Evolutionary conservation across 2,329 filamentous ascomycete genomes (phyloP).

Genomic region (Trichoderma citrinoviride): DNA sequence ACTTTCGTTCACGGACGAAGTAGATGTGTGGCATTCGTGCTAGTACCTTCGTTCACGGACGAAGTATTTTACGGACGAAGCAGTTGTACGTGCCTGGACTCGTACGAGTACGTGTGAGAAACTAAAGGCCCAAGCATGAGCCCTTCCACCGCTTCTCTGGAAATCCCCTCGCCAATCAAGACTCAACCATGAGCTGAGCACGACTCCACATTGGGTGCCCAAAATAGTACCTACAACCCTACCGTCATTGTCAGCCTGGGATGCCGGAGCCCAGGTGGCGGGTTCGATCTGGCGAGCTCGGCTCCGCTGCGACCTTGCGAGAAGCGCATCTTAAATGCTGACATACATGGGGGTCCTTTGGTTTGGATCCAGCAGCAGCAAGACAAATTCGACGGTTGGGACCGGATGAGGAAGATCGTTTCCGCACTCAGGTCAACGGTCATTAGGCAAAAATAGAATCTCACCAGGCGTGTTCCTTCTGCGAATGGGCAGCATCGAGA

Average conservation of each 20-base stretch:
- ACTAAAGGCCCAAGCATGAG: neutral
- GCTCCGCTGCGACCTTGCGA: slow-evolving; percentile 8
- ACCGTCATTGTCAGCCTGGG: neutral
- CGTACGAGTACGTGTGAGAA: neutral
- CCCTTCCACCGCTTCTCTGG: neutral
- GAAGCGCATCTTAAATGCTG: slow-evolving; percentile 14
- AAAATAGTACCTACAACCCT: slow-evolving; percentile 13
- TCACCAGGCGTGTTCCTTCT: neutral
- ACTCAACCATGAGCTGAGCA: neutral
- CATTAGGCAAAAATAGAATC: slow-evolving; percentile 16
- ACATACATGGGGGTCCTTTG: neutral
- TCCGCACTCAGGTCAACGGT: neutral
- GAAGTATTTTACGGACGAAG: neutral
- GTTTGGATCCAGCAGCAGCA: neutral
- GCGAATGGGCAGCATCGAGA: neutral
- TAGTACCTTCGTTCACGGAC: too few species aligned
- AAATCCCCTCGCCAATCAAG: neutral
- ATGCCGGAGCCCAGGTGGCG: slow-evolving; percentile 9
- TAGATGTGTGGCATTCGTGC: too few species aligned
- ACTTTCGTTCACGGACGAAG: too few species aligned
- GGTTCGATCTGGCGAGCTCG: slow-evolving; percentile 4
- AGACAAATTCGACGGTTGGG: neutral
- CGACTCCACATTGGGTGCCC: slow-evolving; percentile 14
- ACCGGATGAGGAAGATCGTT: slow-evolving; percentile 3
- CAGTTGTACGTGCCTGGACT: neutral